Base-by-base conservation (phyloP, 768 basidiomycete genomes). In the Mrakia hoshinonis region DNA sequence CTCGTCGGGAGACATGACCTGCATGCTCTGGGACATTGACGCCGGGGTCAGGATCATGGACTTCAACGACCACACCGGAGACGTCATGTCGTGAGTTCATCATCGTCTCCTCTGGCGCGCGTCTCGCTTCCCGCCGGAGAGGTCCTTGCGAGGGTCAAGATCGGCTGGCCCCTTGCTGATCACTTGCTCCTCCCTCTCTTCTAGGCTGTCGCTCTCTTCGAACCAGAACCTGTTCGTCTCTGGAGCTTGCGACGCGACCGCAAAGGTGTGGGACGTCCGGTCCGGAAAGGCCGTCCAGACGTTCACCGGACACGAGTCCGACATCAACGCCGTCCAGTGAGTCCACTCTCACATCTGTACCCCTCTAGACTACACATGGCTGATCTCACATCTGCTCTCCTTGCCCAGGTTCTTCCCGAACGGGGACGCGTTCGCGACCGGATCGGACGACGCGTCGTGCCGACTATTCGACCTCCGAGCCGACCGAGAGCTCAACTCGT, bases 11-110 rank as follows among this genome's bases (percentile, higher is more conserved):
- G 95, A 99, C 79, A 99, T 99, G 95, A 96, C 95, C 39, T 99
- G 95, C 80, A 98, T 99, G 94, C 85, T 98, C 36, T 99, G 96
- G 95, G 95, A 99, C 81, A 92, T 99, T 73, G 95, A 99, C 81
- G 92, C 92, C 31, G 96, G 95, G 74, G 92, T 95, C 1, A 84
- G 95, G 74, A 90, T 94, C n/a, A 90, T 95, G 76, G 96, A 98
- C 82, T 99, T 99, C 81, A 96, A 91, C 78, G 95, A 99, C 81
- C 95, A 99, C 79, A 97, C 96, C 20, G 95, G 96, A 52, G 95
- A 99, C 82, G 95, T 99, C 73, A 99, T 99, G 95, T 97, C 93
- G 95, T 95, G 77, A 76, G 84, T 79, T n/a, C n/a, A n/a, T n/a
- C n/a, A 34, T 18, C 29, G 4, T 1, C 48, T 49, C 69, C 66